Percentiles rank a stretch among this genome's conserved stretches.
phyloP scores from a whole-genome alignment of 75 land plant species.

The Azolla pinnata region DNA sequence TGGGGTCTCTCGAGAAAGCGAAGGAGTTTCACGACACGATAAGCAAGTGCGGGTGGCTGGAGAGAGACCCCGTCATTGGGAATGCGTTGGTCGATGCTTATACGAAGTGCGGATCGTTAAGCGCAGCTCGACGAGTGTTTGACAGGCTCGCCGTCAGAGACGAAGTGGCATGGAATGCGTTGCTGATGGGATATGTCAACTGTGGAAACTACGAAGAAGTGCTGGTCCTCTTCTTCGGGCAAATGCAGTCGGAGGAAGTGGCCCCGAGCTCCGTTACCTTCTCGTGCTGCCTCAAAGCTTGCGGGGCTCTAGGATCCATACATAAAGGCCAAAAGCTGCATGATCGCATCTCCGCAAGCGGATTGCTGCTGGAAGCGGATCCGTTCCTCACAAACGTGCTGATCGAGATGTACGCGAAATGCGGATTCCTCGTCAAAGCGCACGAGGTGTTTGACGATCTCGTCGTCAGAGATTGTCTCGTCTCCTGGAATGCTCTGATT shows the following conservation, averaged over 20 bases:
- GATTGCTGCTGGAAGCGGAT: slow-evolving; percentile 9
- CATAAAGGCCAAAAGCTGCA: slow-evolving; percentile 26
- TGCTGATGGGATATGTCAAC: slow-evolving; percentile 21
- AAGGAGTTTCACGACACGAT: slow-evolving; percentile 11
- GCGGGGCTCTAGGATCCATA: slow-evolving; percentile 15
- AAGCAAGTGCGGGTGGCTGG: slow-evolving; percentile 6
- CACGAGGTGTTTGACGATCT: slow-evolving; percentile 15
- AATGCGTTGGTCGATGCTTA: slow-evolving; percentile 12
- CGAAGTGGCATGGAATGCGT: slow-evolving; percentile 36
- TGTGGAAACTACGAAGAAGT: slow-evolving; percentile 1
- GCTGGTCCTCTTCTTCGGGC: slow-evolving; percentile 10
- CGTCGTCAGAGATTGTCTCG: slow-evolving; percentile 8
- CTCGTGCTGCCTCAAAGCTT: slow-evolving; percentile 25
- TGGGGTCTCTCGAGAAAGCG: slow-evolving; percentile 2
- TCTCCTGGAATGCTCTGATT: slow-evolving; percentile 31
- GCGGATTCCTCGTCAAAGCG: slow-evolving; percentile 22
- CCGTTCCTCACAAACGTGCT: slow-evolving; percentile 23
- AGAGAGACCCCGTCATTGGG: slow-evolving; percentile 9
- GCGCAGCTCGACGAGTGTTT: slow-evolving; percentile 25
- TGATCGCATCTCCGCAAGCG: slow-evolving; percentile 18
- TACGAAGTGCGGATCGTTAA: slow-evolving; percentile 14
- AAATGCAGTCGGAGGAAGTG: slow-evolving; percentile 18
- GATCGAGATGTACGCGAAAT: slow-evolving; percentile 33
- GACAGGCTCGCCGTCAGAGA: slow-evolving; percentile 21
- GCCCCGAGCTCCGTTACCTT: slow-evolving; percentile 18